These are phyloP conservation scores for Cryptosporidium parvum DNA, from an alignment of 169 alveolate genomes.

Conservation along the genomic window DNA sequence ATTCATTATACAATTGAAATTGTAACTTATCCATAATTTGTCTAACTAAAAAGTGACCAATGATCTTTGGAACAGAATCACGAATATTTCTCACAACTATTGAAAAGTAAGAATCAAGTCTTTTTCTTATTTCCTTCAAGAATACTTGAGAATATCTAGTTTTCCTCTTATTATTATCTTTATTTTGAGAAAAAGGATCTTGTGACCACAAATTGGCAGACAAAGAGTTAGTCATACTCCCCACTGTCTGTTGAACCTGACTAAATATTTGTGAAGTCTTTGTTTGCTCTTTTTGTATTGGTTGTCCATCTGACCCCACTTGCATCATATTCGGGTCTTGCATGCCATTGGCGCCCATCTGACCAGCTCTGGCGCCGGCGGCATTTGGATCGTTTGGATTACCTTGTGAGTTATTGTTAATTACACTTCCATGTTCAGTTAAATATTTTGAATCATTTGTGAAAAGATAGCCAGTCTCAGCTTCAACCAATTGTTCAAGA, in stretches of 20 bases:
- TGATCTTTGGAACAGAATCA: conserved; percentile 96
- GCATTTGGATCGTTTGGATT: conserved; percentile 77
- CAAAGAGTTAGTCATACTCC: conserved; percentile 47
- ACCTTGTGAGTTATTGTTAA: conserved; percentile 76
- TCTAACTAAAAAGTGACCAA: conserved; percentile 93
- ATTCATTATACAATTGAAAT: conserved; percentile 85
- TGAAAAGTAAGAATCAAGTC: conserved; percentile 95
- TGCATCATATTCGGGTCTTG: conserved; percentile 30
- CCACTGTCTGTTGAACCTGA: conserved; percentile 74
- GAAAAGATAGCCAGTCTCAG: conserved; percentile 93
- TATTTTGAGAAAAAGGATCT: conserved; percentile 71
- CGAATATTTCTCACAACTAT: conserved; percentile 95
- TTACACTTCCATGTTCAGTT: conserved; percentile 84
- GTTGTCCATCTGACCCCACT: conserved; percentile 69
- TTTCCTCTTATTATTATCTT: conserved; percentile 21
- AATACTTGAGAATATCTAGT: conserved; percentile 78
- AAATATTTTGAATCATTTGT: conserved; percentile 94
- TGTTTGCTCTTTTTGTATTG: conserved; percentile 60
- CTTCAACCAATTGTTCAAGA: conserved; percentile 89
- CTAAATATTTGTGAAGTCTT: conserved; percentile 60
- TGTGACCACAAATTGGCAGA: conserved; percentile 64
- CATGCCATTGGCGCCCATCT: conserved; percentile 14
- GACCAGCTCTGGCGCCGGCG: conserved; percentile 40
- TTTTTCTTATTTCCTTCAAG: conserved; percentile 92
- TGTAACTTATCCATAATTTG: conserved; percentile 87